Percentiles rank a stretch among this genome's conserved stretches.
Conservation (phyloP, 2,329 filamentous ascomycete species). For the Penicillium concentricum region DNA sequence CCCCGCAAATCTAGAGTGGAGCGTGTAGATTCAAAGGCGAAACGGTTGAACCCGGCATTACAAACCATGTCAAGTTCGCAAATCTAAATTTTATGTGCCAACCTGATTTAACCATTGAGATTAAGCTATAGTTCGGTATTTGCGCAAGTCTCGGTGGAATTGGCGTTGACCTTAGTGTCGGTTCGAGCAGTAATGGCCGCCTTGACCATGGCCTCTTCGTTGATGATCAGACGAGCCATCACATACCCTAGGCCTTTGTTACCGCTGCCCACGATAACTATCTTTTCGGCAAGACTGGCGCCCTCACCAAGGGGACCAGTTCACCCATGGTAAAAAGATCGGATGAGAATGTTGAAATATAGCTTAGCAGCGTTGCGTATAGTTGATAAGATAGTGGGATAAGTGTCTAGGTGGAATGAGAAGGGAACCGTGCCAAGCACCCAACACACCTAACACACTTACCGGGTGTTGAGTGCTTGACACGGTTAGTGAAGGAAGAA, state of each 20-base stretch:
- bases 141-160: not conserved
- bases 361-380: not conserved
- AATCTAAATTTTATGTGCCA: not conserved
- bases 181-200: constrained; percentile 15
- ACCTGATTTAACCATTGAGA: not conserved
- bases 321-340: not conserved
- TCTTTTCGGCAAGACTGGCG: constrained; percentile 26
- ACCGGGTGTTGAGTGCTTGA: too few species aligned
- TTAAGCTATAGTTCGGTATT: not conserved
- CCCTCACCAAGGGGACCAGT: too few species aligned
- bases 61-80: not conserved
- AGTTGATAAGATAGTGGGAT: not conserved
- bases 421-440: too few species aligned
- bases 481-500: not conserved
- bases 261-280: not conserved
- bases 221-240: not conserved
- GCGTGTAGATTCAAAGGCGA: not conserved
- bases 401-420: not conserved
- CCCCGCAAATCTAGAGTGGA: not conserved
- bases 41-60: not conserved
- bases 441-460: too few species aligned
- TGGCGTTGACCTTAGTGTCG: constrained; percentile 48
- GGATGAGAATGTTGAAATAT: not conserved
- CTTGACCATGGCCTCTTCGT: not conserved
- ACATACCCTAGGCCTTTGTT: not conserved